Percentiles rank a stretch among this genome's conserved stretches.
These are phyloP conservation scores for Podila epigama DNA, from an alignment of 192 early-diverging fungal genomes.

Conservation along the genomic window DNA sequence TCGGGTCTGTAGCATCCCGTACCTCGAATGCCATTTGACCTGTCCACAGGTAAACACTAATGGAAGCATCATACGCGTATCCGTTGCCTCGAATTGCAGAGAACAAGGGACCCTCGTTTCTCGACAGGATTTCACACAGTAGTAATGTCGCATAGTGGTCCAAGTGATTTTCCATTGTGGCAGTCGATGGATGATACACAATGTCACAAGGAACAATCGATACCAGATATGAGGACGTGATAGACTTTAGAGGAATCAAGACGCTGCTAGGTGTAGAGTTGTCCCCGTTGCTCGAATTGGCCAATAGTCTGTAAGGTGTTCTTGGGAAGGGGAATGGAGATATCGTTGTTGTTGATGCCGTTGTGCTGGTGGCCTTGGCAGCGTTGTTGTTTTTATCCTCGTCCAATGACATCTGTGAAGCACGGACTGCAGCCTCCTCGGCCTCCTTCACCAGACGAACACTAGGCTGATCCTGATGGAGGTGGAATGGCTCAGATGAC, in stretches of 20 bases:
- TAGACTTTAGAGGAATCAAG: slow-evolving; percentile 54
- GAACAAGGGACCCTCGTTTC: slow-evolving; percentile 80
- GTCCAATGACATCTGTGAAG: slow-evolving; percentile 31
- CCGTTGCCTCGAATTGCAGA: slow-evolving; percentile 77
- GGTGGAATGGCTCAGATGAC: slow-evolving; percentile 44
- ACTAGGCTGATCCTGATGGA: slow-evolving; percentile 39
- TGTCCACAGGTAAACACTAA: slow-evolving; percentile 64
- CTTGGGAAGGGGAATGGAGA: slow-evolving; percentile 53
- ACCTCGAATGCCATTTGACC: slow-evolving; percentile 54
- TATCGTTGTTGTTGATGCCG: neutral
- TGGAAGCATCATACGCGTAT: slow-evolving; percentile 75
- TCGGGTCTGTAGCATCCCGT: slow-evolving; percentile 36
- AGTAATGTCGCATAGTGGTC: slow-evolving; percentile 66
- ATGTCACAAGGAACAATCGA: slow-evolving; percentile 55
- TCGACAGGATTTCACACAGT: slow-evolving; percentile 72
- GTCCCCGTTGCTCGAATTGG: neutral
- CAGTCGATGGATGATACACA: slow-evolving; percentile 39
- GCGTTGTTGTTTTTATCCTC: slow-evolving; percentile 2
- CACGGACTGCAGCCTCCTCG: slow-evolving; percentile 26
- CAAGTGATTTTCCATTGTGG: slow-evolving; percentile 47
- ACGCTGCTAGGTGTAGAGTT: slow-evolving; percentile 45
- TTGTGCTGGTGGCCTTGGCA: neutral
- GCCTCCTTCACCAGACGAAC: slow-evolving; percentile 28
- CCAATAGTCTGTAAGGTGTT: slow-evolving; percentile 50
- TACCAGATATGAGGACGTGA: slow-evolving; percentile 54